Evolutionary conservation across 2,329 filamentous ascomycete genomes (phyloP).

Genomic region (Pochonia chlamydosporia): DNA sequence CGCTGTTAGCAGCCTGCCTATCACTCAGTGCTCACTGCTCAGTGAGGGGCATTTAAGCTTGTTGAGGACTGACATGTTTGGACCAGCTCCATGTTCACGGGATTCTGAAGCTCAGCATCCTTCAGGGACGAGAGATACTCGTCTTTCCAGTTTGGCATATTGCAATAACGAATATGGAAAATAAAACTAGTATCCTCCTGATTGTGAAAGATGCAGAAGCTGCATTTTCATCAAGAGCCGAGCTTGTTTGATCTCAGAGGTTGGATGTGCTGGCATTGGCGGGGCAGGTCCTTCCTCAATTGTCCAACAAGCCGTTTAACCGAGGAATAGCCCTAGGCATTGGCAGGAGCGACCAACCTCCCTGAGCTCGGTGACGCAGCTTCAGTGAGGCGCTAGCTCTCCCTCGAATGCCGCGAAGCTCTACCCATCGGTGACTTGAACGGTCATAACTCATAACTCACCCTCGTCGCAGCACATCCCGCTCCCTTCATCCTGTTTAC

Average conservation of each 20-base stretch:
- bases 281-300: not conserved
- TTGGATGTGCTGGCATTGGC: slow-evolving; percentile 1
- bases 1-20: slow-evolving; percentile 13
- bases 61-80: slow-evolving; percentile 60
- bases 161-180: slow-evolving; percentile 4
- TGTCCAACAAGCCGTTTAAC: slow-evolving; percentile 14
- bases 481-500: not conserved
- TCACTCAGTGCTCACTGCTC: not conserved
- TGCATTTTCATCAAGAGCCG: not conserved
- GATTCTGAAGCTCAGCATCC: slow-evolving; percentile 62
- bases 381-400: not conserved
- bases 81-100: slow-evolving; percentile 61
- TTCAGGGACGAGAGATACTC: slow-evolving; percentile 74
- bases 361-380: slow-evolving; percentile 2
- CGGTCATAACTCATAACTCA: not conserved
- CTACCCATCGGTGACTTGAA: not conserved
- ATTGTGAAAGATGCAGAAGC: not conserved
- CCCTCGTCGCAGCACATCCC: not conserved
- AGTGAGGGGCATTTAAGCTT: slow-evolving; percentile 11
- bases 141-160: slow-evolving; percentile 67
- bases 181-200: not conserved
- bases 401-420: not conserved
- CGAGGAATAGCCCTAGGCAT: slow-evolving; percentile 24
- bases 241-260: not conserved
- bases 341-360: not conserved